Conservation (phyloP, 2,329 filamentous ascomycete species). For the Thelonectria blattea region DNA sequence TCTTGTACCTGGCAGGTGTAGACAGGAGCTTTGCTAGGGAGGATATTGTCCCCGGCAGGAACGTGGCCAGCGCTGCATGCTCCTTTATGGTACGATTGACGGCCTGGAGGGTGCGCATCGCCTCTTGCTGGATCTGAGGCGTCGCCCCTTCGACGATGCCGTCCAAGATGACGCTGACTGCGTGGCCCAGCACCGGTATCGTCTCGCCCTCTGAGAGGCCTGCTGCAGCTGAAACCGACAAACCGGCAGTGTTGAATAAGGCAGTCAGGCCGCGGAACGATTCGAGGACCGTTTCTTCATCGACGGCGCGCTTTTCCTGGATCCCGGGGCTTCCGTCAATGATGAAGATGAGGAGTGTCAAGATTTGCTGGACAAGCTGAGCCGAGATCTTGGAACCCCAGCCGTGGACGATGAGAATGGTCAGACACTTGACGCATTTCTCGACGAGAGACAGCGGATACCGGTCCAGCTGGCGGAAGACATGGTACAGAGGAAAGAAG, state of each 20-base stretch:
- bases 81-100: conserved; percentile 71
- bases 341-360: conserved; percentile 84
- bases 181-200: conserved; percentile 81
- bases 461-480: conserved; percentile 77
- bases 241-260: conserved; percentile 66
- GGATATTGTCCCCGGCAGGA: conserved; percentile 88
- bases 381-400: conserved; percentile 77
- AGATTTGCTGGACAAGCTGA: conserved; percentile 79
- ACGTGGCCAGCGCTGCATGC: conserved; percentile 77
- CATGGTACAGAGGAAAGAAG: conserved; percentile 90
- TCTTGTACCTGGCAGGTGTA: conserved; percentile 64
- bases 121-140: conserved; percentile 72
- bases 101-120: conserved; percentile 67
- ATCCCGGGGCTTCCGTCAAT: conserved; percentile 72
- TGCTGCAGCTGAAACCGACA: conserved; percentile 55
- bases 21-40: conserved; percentile 77
- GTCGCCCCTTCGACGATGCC: conserved; percentile 69
- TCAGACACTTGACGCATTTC: conserved; percentile 75
- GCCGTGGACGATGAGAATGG: conserved; percentile 74
- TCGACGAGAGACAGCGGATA: conserved; percentile 78
- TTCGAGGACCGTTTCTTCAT: conserved; percentile 77
- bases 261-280: conserved; percentile 73
- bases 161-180: conserved; percentile 80
- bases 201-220: conserved; percentile 62
- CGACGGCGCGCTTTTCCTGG: conserved; percentile 50